Conservation (phyloP, 225 moss, liverwort and hornwort genomes). For the Straminergon stramineum region DNA sequence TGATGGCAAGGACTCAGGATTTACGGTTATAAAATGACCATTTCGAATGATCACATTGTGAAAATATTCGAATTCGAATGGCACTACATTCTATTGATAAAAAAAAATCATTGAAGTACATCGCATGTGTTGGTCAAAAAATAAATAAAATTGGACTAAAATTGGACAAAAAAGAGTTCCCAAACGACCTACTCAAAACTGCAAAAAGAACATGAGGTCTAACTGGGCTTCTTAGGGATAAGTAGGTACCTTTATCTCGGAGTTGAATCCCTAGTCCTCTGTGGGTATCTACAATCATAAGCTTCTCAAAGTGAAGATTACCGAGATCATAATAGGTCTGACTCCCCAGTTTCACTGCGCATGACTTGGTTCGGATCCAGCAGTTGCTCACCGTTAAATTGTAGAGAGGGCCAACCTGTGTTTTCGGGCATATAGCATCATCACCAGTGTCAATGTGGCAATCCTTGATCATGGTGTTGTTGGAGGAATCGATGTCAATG, state of each 20-base stretch:
- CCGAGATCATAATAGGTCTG: constrained; percentile 32
- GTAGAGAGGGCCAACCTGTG: constrained; percentile 35
- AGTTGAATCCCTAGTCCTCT: constrained; percentile 84
- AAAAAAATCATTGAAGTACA: neutral
- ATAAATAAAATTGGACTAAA: neutral
- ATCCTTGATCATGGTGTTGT: constrained; percentile 65
- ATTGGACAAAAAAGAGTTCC: neutral
- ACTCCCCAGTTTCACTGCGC: constrained; percentile 80
- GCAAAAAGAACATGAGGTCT: neutral
- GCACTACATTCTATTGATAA: neutral
- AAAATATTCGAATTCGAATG: neutral
- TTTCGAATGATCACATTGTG: neutral
- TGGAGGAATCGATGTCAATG: constrained; percentile 88
- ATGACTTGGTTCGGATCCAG: constrained; percentile 92
- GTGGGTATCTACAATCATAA: constrained; percentile 62
- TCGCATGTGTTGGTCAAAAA: neutral
- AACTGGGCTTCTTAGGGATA: neutral
- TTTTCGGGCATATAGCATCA: constrained; percentile 80
- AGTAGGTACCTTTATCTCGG: constrained; percentile 53
- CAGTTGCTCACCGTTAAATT: constrained; percentile 69
- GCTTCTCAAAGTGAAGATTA: constrained; percentile 63
- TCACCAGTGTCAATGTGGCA: constrained; percentile 85
- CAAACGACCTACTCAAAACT: neutral
- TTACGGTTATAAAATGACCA: neutral
- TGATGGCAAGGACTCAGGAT: neutral